Base-by-base conservation (phyloP, 1,139 yeast genomes). In the Taphrina deformans region DNA sequence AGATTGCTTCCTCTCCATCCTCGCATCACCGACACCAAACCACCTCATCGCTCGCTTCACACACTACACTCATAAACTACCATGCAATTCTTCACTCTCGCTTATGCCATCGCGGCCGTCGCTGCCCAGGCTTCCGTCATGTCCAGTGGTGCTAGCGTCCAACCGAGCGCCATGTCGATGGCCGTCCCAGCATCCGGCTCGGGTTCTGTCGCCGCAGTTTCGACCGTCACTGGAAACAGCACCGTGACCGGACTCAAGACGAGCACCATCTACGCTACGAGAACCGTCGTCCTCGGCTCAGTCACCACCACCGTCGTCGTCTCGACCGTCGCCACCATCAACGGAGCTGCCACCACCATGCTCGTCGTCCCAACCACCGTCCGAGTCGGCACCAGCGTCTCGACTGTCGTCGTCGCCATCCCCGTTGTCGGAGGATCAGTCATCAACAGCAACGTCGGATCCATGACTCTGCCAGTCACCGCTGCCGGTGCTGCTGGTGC, bases 11-110 rank as follows among this genome's bases (percentile, higher is more conserved):
- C n/a, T 45, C 14, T 18, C n/a, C 31, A 2, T n/a, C 18, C 53
- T 48, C 10, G 12, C 53, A 27, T 16, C 21, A 10, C 26, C 21
- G 10, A 2, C 53, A 14, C 38, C 7, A n/a, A n/a, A n/a, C n/a
- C 16, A 10, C 35, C 7, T 26, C 38, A 14, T 48, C 53, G 18
- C 38, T 27, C 33, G 53, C 21, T 27, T 38, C 18, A 12, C 41
- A 7, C n/a, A 26, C 33, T 14, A 48, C 35, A 48, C 35, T 12
- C 18, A 1, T 2, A 23, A 18, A 18, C 53, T 27, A 48, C 27
- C 38, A 53, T 53, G 58, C 58, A 53, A 33, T 53, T 53, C 58
- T 53, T 40, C 58, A 53, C 58, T 53, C 58, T 53, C 58, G 58
- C 58, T 53, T 18, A 38, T 24, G 29, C 48, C 46, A 7, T 53